Evolutionary conservation across 371 early-diverging fungal genomes (phyloP).

Genomic region (Apophysomyces sp.): DNA sequence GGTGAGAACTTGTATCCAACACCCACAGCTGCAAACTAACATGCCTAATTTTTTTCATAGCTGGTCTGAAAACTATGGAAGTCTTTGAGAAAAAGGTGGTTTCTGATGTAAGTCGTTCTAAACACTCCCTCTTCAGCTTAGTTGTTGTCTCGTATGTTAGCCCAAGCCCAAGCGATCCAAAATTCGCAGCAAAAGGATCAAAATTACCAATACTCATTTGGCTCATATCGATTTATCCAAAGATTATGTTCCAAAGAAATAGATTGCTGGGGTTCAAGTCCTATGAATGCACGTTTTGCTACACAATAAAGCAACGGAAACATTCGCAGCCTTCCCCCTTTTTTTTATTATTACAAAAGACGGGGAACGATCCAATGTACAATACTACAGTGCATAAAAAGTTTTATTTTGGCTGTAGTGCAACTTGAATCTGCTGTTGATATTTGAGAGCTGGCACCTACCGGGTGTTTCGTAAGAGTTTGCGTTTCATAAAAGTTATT

Average conservation of each 20-base stretch:
- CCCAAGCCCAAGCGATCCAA: slow-evolving; percentile 63
- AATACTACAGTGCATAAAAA: too few relatives aligned
- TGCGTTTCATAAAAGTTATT: too few relatives aligned
- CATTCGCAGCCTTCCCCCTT: too few relatives aligned
- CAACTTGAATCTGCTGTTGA: too few relatives aligned
- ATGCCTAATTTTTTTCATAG: slow-evolving; percentile 20
- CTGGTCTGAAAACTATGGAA: slow-evolving; percentile 78
- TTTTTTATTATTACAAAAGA: too few relatives aligned
- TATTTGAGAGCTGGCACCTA: too few relatives aligned
- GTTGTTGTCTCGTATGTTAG: slow-evolving; percentile 9
- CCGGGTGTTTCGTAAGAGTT: too few relatives aligned
- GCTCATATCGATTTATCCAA: slow-evolving; percentile 78
- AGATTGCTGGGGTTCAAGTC: not conserved
- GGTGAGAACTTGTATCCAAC: too few relatives aligned
- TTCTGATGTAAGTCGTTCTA: slow-evolving; percentile 39
- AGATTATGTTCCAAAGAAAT: slow-evolving; percentile 63
- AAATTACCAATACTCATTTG: slow-evolving; percentile 88
- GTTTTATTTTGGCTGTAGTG: too few relatives aligned
- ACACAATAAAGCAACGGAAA: too few relatives aligned
- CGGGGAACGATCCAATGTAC: too few relatives aligned
- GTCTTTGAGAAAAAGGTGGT: slow-evolving; percentile 70
- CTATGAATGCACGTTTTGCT: not conserved
- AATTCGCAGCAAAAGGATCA: slow-evolving; percentile 72
- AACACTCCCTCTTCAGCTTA: not conserved
- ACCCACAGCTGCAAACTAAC: too few relatives aligned